Conservation (phyloP, 129 eudicot genomes). For the Flaveria trinervia region DNA sequence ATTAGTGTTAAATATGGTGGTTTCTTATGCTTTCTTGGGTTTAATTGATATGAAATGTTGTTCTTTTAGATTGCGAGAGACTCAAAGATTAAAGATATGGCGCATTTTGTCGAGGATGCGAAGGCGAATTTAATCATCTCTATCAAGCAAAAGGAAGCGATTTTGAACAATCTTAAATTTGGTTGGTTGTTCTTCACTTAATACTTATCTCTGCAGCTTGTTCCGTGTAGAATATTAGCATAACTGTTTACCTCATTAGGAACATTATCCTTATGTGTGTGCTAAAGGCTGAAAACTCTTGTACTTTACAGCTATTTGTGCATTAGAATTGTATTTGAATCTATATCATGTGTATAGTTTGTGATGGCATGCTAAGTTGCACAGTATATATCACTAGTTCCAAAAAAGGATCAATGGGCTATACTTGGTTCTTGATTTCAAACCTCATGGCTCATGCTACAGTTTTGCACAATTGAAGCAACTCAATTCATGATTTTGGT, state of each 20-base stretch:
- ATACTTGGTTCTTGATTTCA: not conserved
- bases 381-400: not conserved
- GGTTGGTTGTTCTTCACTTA: constrained; percentile 41
- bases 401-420: not conserved
- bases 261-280: no score
- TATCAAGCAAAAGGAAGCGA: constrained; percentile 52
- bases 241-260: no score
- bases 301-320: not conserved
- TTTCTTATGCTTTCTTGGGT: not conserved
- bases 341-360: not conserved
- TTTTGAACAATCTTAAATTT: constrained; percentile 41
- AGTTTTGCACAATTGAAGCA: not conserved
- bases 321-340: no score
- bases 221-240: not conserved
- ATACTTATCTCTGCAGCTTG: not conserved
- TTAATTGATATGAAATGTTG: not conserved
- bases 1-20: not conserved
- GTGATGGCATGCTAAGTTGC: not conserved
- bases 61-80: constrained; percentile 49
- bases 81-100: constrained; percentile 37
- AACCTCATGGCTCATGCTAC: not conserved
- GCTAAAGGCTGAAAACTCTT: not conserved
- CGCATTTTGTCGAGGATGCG: constrained; percentile 35
- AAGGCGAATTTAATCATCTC: constrained; percentile 55
- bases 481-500: not conserved